Evolutionary conservation across 169 alveolate genomes (phyloP).

Genomic region (Plasmodium chabaudi): DNA sequence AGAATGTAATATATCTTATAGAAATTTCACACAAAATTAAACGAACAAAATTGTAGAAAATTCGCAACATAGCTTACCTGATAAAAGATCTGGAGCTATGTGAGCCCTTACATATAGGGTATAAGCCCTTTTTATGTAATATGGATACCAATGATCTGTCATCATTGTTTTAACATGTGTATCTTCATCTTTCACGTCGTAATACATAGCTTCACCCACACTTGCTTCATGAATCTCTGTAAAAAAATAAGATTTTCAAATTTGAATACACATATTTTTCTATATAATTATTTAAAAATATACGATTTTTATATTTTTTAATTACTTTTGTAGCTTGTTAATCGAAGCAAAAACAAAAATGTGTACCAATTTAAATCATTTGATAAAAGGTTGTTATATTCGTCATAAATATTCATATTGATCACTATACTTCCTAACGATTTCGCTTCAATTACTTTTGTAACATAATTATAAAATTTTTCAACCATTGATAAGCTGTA

Average conservation of each 20-base stretch:
- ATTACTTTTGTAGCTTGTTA: conserved; percentile 37
- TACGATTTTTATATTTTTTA: neutral
- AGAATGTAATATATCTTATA: neutral
- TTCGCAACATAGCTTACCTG: no score
- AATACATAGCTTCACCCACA: conserved; percentile 55
- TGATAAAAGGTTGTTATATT: conserved; percentile 35
- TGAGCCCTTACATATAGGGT: conserved; percentile 20
- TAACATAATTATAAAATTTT: conserved; percentile 25
- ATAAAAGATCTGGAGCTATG: no score
- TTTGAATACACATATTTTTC: neutral
- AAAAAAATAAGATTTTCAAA: neutral
- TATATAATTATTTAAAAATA: neutral
- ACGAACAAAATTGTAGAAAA: no score
- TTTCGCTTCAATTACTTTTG: conserved; percentile 7
- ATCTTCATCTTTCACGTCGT: conserved; percentile 31
- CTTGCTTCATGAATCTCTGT: conserved; percentile 29
- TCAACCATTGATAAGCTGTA: conserved; percentile 20
- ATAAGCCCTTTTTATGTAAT: conserved; percentile 35
- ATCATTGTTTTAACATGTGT: neutral
- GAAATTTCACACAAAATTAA: neutral
- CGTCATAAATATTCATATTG: conserved; percentile 28
- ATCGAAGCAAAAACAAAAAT: conserved; percentile 27
- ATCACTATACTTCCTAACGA: conserved; percentile 13
- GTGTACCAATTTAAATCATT: conserved; percentile 59
- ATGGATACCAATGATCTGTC: conserved; percentile 57